Percentiles rank a stretch among this genome's conserved stretches.
phyloP scores from a whole-genome alignment of 352 stramenopile species.

The Phytophthora europaea region DNA sequence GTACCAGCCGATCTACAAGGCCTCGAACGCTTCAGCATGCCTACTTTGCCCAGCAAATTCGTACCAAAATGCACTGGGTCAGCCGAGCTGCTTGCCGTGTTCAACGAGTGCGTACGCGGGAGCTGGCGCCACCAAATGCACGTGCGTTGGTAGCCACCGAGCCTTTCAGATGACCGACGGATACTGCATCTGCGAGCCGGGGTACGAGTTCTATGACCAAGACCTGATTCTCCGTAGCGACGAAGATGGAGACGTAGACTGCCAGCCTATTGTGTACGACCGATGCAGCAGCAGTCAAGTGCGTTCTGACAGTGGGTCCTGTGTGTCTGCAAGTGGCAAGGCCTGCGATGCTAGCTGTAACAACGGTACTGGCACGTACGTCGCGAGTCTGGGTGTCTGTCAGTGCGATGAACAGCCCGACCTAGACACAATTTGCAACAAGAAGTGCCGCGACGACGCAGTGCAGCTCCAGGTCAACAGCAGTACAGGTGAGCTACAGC shows the following conservation, averaged over 20 bases:
- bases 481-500: constrained; percentile 60
- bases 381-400: constrained; percentile 86
- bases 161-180: constrained; percentile 93
- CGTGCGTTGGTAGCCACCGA: constrained; percentile 88
- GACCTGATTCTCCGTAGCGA: constrained; percentile 85
- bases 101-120: constrained; percentile 82
- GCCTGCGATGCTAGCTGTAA: constrained; percentile 70
- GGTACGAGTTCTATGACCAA: constrained; percentile 93
- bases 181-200: constrained; percentile 92
- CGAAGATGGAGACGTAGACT: constrained; percentile 90
- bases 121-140: constrained; percentile 72
- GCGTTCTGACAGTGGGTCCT: constrained; percentile 78
- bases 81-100: constrained; percentile 86
- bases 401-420: constrained; percentile 84
- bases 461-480: constrained; percentile 70
- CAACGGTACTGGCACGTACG: constrained; percentile 78
- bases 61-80: constrained; percentile 79
- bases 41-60: constrained; percentile 71
- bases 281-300: constrained; percentile 81
- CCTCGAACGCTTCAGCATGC: constrained; percentile 68
- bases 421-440: constrained; percentile 85
- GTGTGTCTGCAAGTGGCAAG: constrained; percentile 52
- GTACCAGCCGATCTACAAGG: constrained; percentile 67
- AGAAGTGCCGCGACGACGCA: constrained; percentile 67
- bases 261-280: constrained; percentile 93